These are phyloP conservation scores for Fusarium sp. DNA, from an alignment of 2,329 filamentous ascomycete species.

Conservation along the genomic window DNA sequence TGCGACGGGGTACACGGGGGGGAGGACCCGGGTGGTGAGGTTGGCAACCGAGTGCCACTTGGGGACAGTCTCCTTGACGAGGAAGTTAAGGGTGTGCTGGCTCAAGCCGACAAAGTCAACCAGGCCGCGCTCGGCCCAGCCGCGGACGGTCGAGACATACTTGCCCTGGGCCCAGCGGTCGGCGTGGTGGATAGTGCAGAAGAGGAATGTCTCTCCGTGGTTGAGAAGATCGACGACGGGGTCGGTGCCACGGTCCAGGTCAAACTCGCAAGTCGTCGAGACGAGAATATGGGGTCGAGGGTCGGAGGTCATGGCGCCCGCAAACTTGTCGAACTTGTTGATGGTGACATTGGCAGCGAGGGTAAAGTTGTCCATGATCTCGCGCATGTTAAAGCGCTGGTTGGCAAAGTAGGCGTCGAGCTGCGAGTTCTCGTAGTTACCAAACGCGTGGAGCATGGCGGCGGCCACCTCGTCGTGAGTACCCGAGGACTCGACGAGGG, in stretches of 20 bases:
- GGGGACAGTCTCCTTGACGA: slow-evolving; percentile 35
- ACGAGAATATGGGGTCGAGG: slow-evolving; percentile 41
- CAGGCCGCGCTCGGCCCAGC: slow-evolving; percentile 33
- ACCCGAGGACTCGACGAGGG: slow-evolving; percentile 43
- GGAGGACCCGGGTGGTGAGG: slow-evolving; percentile 38
- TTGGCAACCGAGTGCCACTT: slow-evolving; percentile 36
- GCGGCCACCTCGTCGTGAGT: slow-evolving; percentile 46
- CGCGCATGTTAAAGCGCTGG: slow-evolving; percentile 44
- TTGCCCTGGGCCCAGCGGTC: slow-evolving; percentile 41
- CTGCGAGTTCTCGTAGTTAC: slow-evolving; percentile 34
- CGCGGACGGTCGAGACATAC: slow-evolving; percentile 35
- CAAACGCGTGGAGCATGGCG: slow-evolving; percentile 43
- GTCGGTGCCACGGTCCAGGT: slow-evolving; percentile 29
- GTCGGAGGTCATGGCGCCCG: slow-evolving; percentile 15
- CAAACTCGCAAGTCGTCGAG: slow-evolving; percentile 47
- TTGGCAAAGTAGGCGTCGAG: slow-evolving; percentile 37
- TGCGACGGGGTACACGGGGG: slow-evolving; percentile 43
- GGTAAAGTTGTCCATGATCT: slow-evolving; percentile 43
- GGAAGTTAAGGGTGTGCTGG: slow-evolving; percentile 42
- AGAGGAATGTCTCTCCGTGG: slow-evolving; percentile 38
- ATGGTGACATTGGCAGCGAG: slow-evolving; percentile 35
- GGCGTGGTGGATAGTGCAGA: slow-evolving; percentile 46
- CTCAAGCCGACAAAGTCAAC: slow-evolving; percentile 45
- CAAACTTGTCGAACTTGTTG: slow-evolving; percentile 30
- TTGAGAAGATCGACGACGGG: slow-evolving; percentile 38